A percentile compares a stretch with the other conserved stretches of the same genome.
These are phyloP conservation scores for Tremella fuciformis DNA, from an alignment of 768 basidiomycete genomes.

Conservation along the genomic window DNA sequence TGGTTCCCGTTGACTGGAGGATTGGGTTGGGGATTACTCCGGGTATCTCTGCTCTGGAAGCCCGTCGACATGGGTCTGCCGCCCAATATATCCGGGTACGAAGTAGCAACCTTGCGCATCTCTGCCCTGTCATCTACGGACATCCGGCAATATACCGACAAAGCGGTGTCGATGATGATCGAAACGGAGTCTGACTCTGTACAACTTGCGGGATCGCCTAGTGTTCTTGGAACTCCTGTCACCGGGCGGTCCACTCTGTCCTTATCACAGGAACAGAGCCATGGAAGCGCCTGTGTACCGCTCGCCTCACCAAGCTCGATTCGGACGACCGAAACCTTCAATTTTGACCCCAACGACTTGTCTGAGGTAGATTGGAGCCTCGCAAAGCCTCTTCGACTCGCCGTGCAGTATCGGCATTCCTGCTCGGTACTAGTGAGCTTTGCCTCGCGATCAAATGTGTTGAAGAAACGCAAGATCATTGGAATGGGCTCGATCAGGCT, in stretches of 20 bases:
- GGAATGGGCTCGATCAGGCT: constrained; percentile 43
- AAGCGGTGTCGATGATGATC: constrained; percentile 32
- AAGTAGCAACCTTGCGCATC: constrained; percentile 45
- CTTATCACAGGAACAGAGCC: neutral
- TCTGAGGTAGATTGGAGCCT: constrained; percentile 40
- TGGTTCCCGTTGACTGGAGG: constrained; percentile 48
- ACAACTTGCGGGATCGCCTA: neutral
- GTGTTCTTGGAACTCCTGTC: neutral
- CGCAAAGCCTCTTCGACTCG: constrained; percentile 33
- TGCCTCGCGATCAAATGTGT: constrained; percentile 20
- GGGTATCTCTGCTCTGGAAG: constrained; percentile 51
- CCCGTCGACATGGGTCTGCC: constrained; percentile 49
- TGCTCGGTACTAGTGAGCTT: constrained; percentile 48
- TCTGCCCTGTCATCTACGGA: constrained; percentile 27
- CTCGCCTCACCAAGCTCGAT: too few species aligned
- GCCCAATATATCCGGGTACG: constrained; percentile 43
- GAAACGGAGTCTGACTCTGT: constrained; percentile 42
- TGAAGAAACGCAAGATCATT: constrained; percentile 43
- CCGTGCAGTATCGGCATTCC: constrained; percentile 50
- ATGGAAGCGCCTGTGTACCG: too few species aligned
- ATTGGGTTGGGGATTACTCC: constrained; percentile 48
- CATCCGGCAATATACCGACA: constrained; percentile 15
- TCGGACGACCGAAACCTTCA: neutral
- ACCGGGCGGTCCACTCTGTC: neutral
- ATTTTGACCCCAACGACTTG: neutral